Evolutionary conservation across 2,329 filamentous ascomycete genomes (phyloP), one percentile per base, ranked within the genome.

Genomic region (Penicillium sp.): DNA sequence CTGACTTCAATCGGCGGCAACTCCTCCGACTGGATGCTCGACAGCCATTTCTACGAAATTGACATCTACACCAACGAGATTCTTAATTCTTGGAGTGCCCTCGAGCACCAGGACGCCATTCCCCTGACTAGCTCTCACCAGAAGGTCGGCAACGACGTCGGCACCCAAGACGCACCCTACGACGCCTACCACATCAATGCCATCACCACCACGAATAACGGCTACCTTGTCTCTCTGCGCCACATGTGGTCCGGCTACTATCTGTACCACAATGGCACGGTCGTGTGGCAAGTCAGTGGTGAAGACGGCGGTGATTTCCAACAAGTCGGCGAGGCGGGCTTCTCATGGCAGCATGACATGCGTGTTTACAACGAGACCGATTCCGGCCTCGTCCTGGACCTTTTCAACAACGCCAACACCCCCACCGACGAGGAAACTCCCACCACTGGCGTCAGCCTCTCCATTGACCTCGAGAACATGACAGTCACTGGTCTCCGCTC

Each of bases 141-240:
- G 44, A 56, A 49, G 26, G 34, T 57, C 6, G 51, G 44, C 16
- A 34, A 21, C 13, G 26, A 54, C n/a, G 54, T 49, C 16, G 52
- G 52, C 45, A 47, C 50, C 10, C 56, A 56, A 38, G 45, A 62
- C 13, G 55, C 54, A 13, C 69, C 69, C n/a, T 71, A 65, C 59
- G 69, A 73, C 58, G 61, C 64, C 18, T 72, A 70, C 46, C 69
- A 72, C 49, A 71, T 71, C 49, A 73, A 73, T 51, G 61, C 69
- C 9, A 62, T 73, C 23, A 56, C 65, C 41, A 47, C 59, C 6
- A 61, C 68, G 42, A 57, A 67, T n/a, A 62, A 71, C 2, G 65
- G 69, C 15, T 72, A 69, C 38, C 52, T 73, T 8, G 57, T 73
- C n/a, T 72, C 69, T 18, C 50, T 69, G 23, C 69, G 70, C n/a